Base-by-base conservation (phyloP, 2,329 filamentous ascomycete genomes). In the Thermothelomyces thermophilus region DNA sequence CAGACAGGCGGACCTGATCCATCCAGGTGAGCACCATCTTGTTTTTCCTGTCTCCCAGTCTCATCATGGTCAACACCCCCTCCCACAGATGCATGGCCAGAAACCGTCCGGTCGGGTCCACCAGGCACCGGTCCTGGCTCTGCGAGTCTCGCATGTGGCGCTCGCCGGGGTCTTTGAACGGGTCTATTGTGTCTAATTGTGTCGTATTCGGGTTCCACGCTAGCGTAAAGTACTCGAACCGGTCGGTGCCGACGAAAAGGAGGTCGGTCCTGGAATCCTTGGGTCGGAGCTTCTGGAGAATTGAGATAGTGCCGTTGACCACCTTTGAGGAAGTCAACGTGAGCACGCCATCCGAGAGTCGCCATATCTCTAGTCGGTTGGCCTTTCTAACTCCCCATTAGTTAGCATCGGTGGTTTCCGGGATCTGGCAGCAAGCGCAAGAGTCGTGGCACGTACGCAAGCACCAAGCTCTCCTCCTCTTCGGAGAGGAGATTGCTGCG, bases 231-330 rank as follows among this genome's bases (percentile, higher is more conserved):
- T 95, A 97, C 61, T 90, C 84, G 59, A 87, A 86, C 48, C 86
- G 82, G 64, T 95, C 86, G 41, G 93, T 98, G 43, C 90, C 91
- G 50, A 98, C 79, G 64, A 98, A 95, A 53, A 98, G 79, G 54
- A 96, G 81, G 59, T 97, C 90, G 41, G 83, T 88, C 5, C 75
- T 69, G 24, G 84, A 83, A 58, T 87, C 80, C 42, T 82, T 80
- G 5, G 90, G 89, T 22, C 82, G 82, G 41, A 98, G 74, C 62
- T 83, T 84, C 62, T 93, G 80, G 13, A 96, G 77, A 74, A 96
- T 87, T 7, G 86, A 84, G 58, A 97, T 83, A 58, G 86, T 87
- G 64, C 91, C 93, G 65, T 91, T 91, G 48, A 97, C 75, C 55
- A 82, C 73, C 62, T 84, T 84, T 3, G 87, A 85, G 55, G 76